Percentiles rank a stretch among this genome's conserved stretches.
Conservation (phyloP, 192 early-diverging fungal species). For the Entophlyctis helioformis region DNA sequence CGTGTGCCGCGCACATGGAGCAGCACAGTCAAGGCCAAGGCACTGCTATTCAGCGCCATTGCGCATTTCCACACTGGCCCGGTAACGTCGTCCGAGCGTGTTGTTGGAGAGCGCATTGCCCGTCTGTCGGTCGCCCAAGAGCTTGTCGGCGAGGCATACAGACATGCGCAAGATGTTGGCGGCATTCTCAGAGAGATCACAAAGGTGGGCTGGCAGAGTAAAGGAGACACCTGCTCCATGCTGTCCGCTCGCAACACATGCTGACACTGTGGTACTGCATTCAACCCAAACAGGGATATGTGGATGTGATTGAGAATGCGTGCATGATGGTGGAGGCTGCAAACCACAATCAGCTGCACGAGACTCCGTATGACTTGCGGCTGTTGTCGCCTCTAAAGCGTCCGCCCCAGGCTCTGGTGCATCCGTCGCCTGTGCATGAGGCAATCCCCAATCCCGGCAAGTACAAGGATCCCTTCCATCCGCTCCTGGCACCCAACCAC, state of each 20-base stretch:
- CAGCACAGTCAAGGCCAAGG: conserved; percentile 21
- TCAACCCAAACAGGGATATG: conserved; percentile 12
- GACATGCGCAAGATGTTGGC: conserved; percentile 16
- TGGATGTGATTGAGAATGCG: conserved; percentile 16
- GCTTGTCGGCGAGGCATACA: conserved; percentile 11
- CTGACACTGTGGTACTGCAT: background rate
- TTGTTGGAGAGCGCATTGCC: conserved; percentile 31
- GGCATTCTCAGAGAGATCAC: conserved; percentile 15
- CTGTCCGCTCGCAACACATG: background rate
- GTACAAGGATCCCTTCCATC: conserved; percentile 14
- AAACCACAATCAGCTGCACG: conserved; percentile 25
- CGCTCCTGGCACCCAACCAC: conserved; percentile 7
- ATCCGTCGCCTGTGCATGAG: conserved; percentile 8
- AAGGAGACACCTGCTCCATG: background rate
- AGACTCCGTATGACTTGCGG: conserved; percentile 18
- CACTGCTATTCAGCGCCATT: conserved; percentile 28
- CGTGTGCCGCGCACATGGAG: conserved; percentile 17
- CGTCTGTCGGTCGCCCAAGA: conserved; percentile 24
- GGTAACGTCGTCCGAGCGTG: conserved; percentile 9
- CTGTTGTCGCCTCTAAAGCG: conserved; percentile 17
- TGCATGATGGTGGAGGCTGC: conserved; percentile 23
- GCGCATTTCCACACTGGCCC: conserved; percentile 41
- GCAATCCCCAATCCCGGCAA: conserved; percentile 8
- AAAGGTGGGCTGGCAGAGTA: conserved; percentile 5
- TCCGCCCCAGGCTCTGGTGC: conserved; percentile 24